Base-by-base conservation (phyloP, 148 eudicot species). In the Chenopodium berlandieri region DNA sequence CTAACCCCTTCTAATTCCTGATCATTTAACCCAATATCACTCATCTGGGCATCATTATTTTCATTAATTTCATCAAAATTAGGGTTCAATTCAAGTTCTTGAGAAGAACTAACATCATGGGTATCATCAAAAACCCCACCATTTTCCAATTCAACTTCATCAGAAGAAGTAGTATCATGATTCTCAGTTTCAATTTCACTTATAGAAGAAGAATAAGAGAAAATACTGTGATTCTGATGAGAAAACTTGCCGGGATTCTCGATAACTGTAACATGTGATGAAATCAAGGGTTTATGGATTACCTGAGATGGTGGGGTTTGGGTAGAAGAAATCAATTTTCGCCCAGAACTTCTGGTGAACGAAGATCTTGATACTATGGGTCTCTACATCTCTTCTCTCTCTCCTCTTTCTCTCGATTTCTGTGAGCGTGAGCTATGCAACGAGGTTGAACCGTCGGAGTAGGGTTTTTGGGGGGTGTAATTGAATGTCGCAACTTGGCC, bases 361-460 rank as follows among this genome's bases (percentile, higher is more conserved):
- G 81, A 71, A 71, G 82, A 82, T 78, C 82, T 77, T 80, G 81
- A 67, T 12, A 71, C 77, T 22, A 84, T 71, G 75, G 90, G 87
- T 79, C 88, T 88, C 92, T 90, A 86, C 92, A 87, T 90, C 40
- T 77, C 71, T 52, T 56, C 71, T 44, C 37, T 40, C 66, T 17
- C 34, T 23, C 50, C 65, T 68, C 17, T 62, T 17, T 77, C 37
- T 31, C 62, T 56, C 22, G 22, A 17, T 56, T 56, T 56, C 17
- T 17, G 4, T 56, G 62, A 14, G 19, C 62, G 19, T 17, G 5
- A 4, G 22, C 17, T 14, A 56, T 17, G 62, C 62, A 56, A 54
- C 60, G 19, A 54, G 60, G 60, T 54, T 17, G 60, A 17, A 56
- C 62, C 62, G 22, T 56, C 62, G 22, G 62, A 56, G 62, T 56